Evolutionary conservation across 139 green algal genomes (phyloP).

Genomic region (Parachlorella kessleri): DNA sequence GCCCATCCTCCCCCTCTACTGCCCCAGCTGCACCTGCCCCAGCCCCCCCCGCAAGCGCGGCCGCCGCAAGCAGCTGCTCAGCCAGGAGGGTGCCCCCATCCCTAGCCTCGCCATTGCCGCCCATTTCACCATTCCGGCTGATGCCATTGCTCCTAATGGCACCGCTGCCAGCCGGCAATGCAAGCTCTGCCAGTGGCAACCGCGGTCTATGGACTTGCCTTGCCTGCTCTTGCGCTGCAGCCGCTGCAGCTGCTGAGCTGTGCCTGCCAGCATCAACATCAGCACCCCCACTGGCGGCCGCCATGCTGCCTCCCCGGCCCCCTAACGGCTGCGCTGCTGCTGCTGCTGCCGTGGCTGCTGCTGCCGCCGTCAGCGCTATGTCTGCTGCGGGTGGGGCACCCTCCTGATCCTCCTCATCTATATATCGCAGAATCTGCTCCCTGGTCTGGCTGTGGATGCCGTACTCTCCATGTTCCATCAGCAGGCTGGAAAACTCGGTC

Average conservation of each 20-base stretch:
- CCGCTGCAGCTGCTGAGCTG: neutral
- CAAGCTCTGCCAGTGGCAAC: too few relatives aligned
- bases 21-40: neutral
- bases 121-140: too few relatives aligned
- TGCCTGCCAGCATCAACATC: too few relatives aligned
- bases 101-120: too few relatives aligned
- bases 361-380: neutral
- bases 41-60: neutral
- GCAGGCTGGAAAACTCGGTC: constrained; percentile 48
- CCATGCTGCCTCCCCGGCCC: neutral
- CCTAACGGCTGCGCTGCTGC: neutral
- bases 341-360: neutral
- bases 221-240: too few relatives aligned
- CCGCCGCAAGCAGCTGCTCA: constrained; percentile 8
- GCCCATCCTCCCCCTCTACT: neutral
- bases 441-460: constrained; percentile 40
- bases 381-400: neutral
- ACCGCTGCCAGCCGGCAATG: too few relatives aligned
- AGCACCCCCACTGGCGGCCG: neutral
- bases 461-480: constrained; percentile 51
- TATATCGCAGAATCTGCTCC: constrained; percentile 22
- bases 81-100: constrained; percentile 4
- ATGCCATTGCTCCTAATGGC: too few relatives aligned
- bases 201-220: too few relatives aligned
- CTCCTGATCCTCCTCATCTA: neutral